phyloP scores from a whole-genome alignment of 2,329 filamentous ascomycete species.

The Colletotrichum cordylinicola region DNA sequence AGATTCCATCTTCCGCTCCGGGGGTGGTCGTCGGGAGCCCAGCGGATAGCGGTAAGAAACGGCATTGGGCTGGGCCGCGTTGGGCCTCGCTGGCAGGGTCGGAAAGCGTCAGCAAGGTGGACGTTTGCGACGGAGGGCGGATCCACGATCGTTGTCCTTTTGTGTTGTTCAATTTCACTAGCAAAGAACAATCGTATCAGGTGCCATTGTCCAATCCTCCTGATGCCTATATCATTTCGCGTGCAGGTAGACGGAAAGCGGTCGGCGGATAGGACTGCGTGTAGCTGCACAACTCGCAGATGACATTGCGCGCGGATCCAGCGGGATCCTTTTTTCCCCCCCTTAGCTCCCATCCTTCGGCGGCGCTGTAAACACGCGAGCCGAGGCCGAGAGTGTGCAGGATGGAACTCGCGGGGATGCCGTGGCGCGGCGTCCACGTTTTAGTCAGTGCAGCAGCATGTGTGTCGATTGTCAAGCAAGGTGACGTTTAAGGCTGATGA shows the following conservation, averaged over 20 bases:
- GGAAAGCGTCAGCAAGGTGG: background rate
- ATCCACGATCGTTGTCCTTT: conserved; percentile 1
- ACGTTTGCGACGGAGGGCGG: background rate
- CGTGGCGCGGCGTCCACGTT: background rate
- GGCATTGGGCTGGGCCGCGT: conserved; percentile 12
- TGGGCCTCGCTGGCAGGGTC: conserved; percentile 3
- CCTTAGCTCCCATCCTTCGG: background rate
- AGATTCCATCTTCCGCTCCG: background rate
- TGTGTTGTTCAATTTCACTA: background rate
- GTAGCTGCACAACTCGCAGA: background rate
- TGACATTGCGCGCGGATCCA: background rate
- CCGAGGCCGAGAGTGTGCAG: background rate
- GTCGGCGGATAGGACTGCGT: background rate
- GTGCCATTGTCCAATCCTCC: background rate
- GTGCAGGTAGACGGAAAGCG: background rate
- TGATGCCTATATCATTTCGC: background rate
- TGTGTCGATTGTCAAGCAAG: conserved; percentile 1
- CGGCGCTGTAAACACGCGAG: background rate
- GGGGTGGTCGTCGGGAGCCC: background rate
- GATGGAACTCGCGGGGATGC: background rate
- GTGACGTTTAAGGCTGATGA: conserved; percentile 23
- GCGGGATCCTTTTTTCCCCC: background rate
- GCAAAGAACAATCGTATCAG: background rate
- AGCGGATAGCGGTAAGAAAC: conserved; percentile 12
- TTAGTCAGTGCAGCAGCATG: background rate